Evolutionary conservation across 495 filamentous ascomycete species (phyloP).

Genomic region (Xylaria longipes): DNA sequence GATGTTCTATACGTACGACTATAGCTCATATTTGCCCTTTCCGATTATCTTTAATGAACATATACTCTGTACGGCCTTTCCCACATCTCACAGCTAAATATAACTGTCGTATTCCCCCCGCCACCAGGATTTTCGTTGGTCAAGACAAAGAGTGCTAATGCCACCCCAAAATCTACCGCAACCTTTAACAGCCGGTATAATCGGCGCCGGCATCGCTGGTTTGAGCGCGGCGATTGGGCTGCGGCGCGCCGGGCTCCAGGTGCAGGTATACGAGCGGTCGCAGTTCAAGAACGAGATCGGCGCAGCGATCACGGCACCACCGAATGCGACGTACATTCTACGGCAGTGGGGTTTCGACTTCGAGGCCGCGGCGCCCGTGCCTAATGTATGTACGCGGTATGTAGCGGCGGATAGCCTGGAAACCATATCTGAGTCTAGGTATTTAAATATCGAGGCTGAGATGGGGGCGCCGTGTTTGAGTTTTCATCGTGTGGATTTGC

Average conservation of each 20-base stretch:
- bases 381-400: slow-evolving; percentile 39
- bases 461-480: slow-evolving; percentile 37
- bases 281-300: slow-evolving; percentile 61
- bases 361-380: slow-evolving; percentile 38
- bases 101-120: neutral
- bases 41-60: neutral
- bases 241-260: slow-evolving; percentile 54
- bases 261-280: slow-evolving; percentile 60
- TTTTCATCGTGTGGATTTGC: slow-evolving; percentile 64
- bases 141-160: neutral
- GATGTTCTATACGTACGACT: neutral
- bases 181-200: slow-evolving; percentile 42
- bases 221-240: slow-evolving; percentile 57
- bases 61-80: neutral
- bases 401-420: slow-evolving; percentile 39
- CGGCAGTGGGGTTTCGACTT: slow-evolving; percentile 54
- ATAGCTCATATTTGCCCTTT: neutral
- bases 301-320: slow-evolving; percentile 59
- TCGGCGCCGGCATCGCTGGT: slow-evolving; percentile 59
- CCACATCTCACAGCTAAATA: neutral
- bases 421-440: slow-evolving; percentile 32
- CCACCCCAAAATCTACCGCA: neutral
- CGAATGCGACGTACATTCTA: slow-evolving; percentile 57
- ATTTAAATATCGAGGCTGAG: slow-evolving; percentile 40
- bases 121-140: neutral